Evolutionary conservation across 441 rosid genomes (phyloP).

Genomic region (Gossypium laxum): DNA sequence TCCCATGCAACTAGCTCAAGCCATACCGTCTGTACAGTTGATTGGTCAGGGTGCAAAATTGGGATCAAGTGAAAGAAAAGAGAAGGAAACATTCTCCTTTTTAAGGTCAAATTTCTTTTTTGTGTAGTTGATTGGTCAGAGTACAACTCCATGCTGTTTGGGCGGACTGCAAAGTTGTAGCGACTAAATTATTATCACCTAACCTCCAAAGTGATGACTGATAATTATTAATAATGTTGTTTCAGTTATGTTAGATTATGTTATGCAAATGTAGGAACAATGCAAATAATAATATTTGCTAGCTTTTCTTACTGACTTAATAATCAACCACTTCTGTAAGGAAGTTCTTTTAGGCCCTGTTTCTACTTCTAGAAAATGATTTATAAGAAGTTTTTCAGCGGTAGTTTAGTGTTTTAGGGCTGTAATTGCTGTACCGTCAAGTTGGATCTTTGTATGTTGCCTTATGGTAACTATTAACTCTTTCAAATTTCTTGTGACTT

Average conservation of each 20-base stretch:
- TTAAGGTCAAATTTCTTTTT: neutral
- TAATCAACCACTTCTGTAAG: neutral
- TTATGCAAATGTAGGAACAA: neutral
- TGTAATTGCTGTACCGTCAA: neutral
- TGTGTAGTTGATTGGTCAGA: neutral
- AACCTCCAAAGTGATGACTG: neutral
- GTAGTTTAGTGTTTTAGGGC: neutral
- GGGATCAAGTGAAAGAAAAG: neutral
- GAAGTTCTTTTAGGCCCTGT: neutral
- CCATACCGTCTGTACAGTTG: neutral
- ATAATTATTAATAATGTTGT: neutral
- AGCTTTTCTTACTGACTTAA: neutral
- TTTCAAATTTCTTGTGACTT: neutral
- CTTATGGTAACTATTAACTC: neutral
- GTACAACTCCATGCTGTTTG: neutral
- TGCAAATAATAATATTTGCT: neutral
- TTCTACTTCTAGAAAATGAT: neutral
- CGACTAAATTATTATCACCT: neutral
- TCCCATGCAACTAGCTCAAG: neutral
- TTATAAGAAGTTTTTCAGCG: neutral
- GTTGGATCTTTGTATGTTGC: neutral
- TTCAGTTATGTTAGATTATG: neutral
- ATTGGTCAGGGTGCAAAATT: neutral
- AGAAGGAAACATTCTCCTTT: neutral
- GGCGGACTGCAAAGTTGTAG: neutral